Evolutionary conservation across 139 green algal species (phyloP).

Genomic region (Marvania coccoides): DNA sequence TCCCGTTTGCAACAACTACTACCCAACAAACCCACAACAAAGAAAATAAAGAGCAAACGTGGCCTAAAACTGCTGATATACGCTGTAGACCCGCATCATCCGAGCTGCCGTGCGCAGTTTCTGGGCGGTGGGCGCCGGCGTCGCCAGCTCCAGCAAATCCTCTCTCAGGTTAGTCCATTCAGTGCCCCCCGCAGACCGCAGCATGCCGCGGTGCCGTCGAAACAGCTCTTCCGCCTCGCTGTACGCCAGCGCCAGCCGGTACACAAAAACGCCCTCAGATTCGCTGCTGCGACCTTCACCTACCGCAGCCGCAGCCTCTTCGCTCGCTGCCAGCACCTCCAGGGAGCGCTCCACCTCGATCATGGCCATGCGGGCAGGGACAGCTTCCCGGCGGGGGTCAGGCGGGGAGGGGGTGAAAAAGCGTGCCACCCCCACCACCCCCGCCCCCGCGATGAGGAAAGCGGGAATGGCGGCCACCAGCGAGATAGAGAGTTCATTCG

Average conservation of each 20-base stretch:
- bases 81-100: slow-evolving; percentile 52
- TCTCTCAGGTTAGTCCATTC: slow-evolving; percentile 52
- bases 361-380: slow-evolving; percentile 52
- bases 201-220: slow-evolving; percentile 20
- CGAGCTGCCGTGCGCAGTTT: slow-evolving; percentile 38
- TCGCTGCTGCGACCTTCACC: slow-evolving; percentile 5
- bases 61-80: slow-evolving; percentile 54
- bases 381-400: slow-evolving; percentile 47
- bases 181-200: slow-evolving; percentile 12
- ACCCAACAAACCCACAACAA: too few species aligned
- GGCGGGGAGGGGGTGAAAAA: slow-evolving; percentile 43
- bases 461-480: slow-evolving; percentile 67
- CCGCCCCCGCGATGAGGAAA: slow-evolving; percentile 43
- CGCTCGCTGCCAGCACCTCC: slow-evolving; percentile 2
- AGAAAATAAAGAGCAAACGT: too few species aligned
- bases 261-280: slow-evolving; percentile 25
- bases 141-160: slow-evolving; percentile 41
- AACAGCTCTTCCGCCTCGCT: slow-evolving; percentile 43
- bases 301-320: neutral
- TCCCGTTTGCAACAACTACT: too few species aligned
- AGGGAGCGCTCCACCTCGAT: slow-evolving; percentile 50
- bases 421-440: slow-evolving; percentile 13
- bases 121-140: slow-evolving; percentile 11
- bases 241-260: slow-evolving; percentile 21
- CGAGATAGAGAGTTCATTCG: slow-evolving; percentile 82